A percentile compares a stretch with the other conserved stretches of the same genome.
phyloP scores from a whole-genome alignment of 768 basidiomycete species.

The Holtermannia corniformis region DNA sequence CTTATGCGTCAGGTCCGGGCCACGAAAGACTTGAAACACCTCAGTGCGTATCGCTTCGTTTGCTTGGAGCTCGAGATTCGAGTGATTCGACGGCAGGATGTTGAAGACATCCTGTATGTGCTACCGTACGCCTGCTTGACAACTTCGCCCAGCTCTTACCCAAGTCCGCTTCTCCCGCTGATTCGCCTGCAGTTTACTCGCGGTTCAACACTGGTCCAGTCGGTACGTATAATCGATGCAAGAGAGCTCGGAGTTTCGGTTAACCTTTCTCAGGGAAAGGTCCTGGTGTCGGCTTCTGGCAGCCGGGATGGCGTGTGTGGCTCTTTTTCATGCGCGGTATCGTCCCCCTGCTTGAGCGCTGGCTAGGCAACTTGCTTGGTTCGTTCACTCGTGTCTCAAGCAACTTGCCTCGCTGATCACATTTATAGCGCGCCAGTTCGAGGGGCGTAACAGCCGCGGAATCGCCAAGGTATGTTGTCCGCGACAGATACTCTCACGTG shows the following conservation, averaged over 20 bases:
- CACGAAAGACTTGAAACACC: conserved; percentile 98
- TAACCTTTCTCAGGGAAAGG: too few relatives aligned
- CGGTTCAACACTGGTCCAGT: conserved; percentile 99
- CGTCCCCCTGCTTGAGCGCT: conserved; percentile 90
- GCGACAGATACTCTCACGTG: not conserved
- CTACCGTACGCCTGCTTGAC: too few relatives aligned
- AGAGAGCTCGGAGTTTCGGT: too few relatives aligned
- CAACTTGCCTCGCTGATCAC: too few relatives aligned
- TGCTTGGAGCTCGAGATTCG: too few relatives aligned
- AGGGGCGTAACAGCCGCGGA: conserved; percentile 86
- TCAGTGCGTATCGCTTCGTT: conserved; percentile 45
- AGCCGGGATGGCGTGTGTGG: conserved; percentile 99
- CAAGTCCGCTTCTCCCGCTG: too few relatives aligned
- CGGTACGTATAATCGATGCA: too few relatives aligned
- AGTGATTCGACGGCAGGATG: too few relatives aligned
- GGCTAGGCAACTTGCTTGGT: conserved; percentile 97
- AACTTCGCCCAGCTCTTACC: too few relatives aligned
- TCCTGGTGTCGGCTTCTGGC: conserved; percentile 98
- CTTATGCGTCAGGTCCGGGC: conserved; percentile 98
- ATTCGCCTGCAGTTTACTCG: conserved; percentile 46
- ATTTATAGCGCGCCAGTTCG: conserved; percentile 96
- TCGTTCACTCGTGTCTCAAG: too few relatives aligned
- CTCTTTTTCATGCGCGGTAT: conserved; percentile 99
- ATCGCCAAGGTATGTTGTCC: conserved; percentile 56
- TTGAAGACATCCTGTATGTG: too few relatives aligned